These are phyloP conservation scores for Zygoascus bituminiphila DNA, from an alignment of 805 yeast genomes.

Conservation along the genomic window DNA sequence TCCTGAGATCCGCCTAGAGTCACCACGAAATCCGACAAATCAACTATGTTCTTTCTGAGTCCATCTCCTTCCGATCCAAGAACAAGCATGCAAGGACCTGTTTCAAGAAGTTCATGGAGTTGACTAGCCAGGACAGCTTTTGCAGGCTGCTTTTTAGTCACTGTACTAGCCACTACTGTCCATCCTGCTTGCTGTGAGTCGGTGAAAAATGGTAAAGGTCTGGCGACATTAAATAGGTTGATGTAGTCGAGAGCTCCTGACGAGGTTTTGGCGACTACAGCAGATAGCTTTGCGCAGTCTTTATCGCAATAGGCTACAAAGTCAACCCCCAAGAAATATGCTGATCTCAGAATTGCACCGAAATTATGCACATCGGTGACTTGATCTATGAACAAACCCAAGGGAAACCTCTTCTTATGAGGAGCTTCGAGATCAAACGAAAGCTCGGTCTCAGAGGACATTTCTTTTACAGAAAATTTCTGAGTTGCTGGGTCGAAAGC, in stretches of 20 bases:
- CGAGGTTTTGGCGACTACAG: constrained; percentile 71
- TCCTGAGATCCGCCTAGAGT: constrained; percentile 15
- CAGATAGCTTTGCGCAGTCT: constrained; percentile 67
- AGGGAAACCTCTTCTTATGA: constrained; percentile 34
- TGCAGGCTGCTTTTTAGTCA: constrained; percentile 19
- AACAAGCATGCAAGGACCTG: constrained; percentile 58
- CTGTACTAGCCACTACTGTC: constrained; percentile 58
- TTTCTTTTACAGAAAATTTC: not conserved
- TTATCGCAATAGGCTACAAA: constrained; percentile 60
- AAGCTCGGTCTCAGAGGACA: not conserved
- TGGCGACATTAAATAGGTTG: constrained; percentile 49
- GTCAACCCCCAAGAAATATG: constrained; percentile 77
- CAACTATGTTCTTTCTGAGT: constrained; percentile 55
- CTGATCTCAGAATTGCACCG: constrained; percentile 76
- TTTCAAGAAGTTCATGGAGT: constrained; percentile 36
- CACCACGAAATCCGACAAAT: constrained; percentile 28
- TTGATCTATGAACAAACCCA: constrained; percentile 71
- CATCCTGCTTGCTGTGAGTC: constrained; percentile 52
- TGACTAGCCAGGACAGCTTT: constrained; percentile 33
- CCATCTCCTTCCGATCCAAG: constrained; percentile 86
- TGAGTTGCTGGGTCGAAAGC: constrained; percentile 6
- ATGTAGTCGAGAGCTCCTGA: constrained; percentile 78
- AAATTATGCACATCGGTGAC: constrained; percentile 80
- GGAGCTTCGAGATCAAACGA: constrained; percentile 9
- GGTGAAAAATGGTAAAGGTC: constrained; percentile 57